Evolutionary conservation across 75 land plant species (phyloP).

Genomic region (Pinus albicaulis): DNA sequence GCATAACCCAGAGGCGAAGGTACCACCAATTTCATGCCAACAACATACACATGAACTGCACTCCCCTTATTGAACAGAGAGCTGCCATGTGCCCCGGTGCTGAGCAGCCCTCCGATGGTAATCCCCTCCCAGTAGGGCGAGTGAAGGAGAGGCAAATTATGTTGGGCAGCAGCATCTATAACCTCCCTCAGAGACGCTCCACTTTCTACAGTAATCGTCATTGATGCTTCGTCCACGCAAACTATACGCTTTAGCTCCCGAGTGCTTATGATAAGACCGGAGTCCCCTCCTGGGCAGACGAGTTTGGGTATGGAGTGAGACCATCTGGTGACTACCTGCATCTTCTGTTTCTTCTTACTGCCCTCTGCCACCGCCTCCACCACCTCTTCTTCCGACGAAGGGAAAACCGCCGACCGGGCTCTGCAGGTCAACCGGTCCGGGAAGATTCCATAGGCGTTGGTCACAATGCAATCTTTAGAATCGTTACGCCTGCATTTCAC

Average conservation of each 20-base stretch:
- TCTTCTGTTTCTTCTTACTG: constrained; percentile 23
- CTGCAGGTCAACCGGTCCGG: constrained; percentile 44
- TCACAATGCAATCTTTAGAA: constrained; percentile 39
- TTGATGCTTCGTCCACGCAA: constrained; percentile 5
- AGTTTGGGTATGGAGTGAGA: constrained; percentile 48
- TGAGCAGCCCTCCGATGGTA: constrained; percentile 37
- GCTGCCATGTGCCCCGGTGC: constrained; percentile 60
- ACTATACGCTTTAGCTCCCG: constrained; percentile 9
- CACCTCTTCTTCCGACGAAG: constrained; percentile 40
- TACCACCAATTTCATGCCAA: constrained; percentile 27
- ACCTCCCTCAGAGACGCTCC: constrained; percentile 13
- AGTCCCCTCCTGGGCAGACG: constrained; percentile 27
- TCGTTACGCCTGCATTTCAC: constrained; percentile 24
- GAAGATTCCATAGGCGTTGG: constrained; percentile 54
- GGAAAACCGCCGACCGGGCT: constrained; percentile 42
- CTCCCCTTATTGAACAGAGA: constrained; percentile 37
- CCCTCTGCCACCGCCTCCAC: constrained; percentile 24
- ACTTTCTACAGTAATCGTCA: constrained; percentile 23
- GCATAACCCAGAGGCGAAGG: constrained; percentile 47
- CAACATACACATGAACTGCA: constrained; percentile 47
- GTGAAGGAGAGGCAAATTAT: constrained; percentile 31
- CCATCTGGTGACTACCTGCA: constrained; percentile 25
- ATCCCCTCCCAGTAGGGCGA: constrained; percentile 53
- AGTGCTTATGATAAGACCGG: constrained; percentile 40
- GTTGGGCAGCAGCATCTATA: constrained; percentile 30